Conservation (phyloP, 495 filamentous ascomycete species). For the Entonaema liquescens region DNA sequence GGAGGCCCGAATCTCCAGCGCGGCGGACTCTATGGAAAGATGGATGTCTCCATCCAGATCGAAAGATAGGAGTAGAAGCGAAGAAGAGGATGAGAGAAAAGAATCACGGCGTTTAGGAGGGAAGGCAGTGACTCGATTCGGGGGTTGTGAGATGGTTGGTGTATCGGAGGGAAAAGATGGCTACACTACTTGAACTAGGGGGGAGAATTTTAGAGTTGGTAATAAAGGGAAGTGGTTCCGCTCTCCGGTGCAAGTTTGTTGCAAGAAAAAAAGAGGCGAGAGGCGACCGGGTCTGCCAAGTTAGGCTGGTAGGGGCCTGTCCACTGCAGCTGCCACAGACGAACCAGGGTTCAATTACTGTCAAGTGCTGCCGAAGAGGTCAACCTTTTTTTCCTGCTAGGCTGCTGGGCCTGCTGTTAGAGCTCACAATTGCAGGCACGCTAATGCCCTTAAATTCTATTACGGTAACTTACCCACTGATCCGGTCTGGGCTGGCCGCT, state of each 20-base stretch:
- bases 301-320: slow-evolving; percentile 21
- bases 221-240: slow-evolving; percentile 38
- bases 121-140: slow-evolving; percentile 40
- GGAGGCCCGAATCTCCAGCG: slow-evolving; percentile 52
- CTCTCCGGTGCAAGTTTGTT: slow-evolving; percentile 26
- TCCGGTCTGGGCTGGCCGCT: slow-evolving; percentile 33
- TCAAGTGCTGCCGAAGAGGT: slow-evolving; percentile 5
- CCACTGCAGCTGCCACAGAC: slow-evolving; percentile 31
- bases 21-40: slow-evolving; percentile 46
- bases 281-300: slow-evolving; percentile 23
- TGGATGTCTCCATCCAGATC: slow-evolving; percentile 46
- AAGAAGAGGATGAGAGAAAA: slow-evolving; percentile 30
- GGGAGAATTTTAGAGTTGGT: slow-evolving; percentile 34
- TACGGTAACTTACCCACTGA: slow-evolving; percentile 25
- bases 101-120: slow-evolving; percentile 36
- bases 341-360: slow-evolving; percentile 7
- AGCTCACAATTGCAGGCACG: slow-evolving; percentile 26
- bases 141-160: slow-evolving; percentile 44
- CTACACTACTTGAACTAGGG: slow-evolving; percentile 22
- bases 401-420: not conserved
- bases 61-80: slow-evolving; percentile 37
- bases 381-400: not conserved
- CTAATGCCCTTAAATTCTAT: slow-evolving; percentile 24
- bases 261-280: slow-evolving; percentile 33
- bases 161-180: slow-evolving; percentile 40